These are phyloP conservation scores for Neurospora discreta DNA, from an alignment of 495 filamentous ascomycete species.

Conservation along the genomic window DNA sequence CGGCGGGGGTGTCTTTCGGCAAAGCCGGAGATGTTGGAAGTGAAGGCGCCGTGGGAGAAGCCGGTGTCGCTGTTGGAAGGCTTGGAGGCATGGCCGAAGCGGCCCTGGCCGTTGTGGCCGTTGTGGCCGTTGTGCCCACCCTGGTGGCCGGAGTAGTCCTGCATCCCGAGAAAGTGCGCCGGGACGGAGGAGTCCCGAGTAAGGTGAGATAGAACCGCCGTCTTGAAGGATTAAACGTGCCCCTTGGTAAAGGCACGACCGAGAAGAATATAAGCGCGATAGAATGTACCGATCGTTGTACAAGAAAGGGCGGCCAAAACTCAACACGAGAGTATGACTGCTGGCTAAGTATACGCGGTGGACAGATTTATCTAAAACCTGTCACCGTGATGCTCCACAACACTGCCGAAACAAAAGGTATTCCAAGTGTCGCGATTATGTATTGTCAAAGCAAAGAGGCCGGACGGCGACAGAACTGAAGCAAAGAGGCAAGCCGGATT, in stretches of 20 bases:
- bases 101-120: slow-evolving; percentile 42
- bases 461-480: background rate
- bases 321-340: background rate
- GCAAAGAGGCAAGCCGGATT: slow-evolving; percentile 4
- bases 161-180: slow-evolving; percentile 78
- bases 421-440: background rate
- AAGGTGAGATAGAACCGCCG: slow-evolving; percentile 57
- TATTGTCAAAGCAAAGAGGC: background rate
- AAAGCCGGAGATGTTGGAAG: slow-evolving; percentile 69
- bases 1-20: slow-evolving; percentile 71
- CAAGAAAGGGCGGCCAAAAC: background rate
- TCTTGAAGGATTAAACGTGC: slow-evolving; percentile 52
- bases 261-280: slow-evolving; percentile 12
- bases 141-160: slow-evolving; percentile 58
- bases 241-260: slow-evolving; percentile 36
- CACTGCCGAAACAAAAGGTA: background rate
- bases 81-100: slow-evolving; percentile 58
- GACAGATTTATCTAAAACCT: background rate
- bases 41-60: slow-evolving; percentile 85
- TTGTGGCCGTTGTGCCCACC: slow-evolving; percentile 44
- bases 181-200: slow-evolving; percentile 66
- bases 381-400: background rate
- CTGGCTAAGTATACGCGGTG: background rate
- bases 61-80: slow-evolving; percentile 70
- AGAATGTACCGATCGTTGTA: slow-evolving; percentile 10